Base-by-base conservation (phyloP, 352 stramenopile genomes). In the Globisporangium paroecandrum region DNA sequence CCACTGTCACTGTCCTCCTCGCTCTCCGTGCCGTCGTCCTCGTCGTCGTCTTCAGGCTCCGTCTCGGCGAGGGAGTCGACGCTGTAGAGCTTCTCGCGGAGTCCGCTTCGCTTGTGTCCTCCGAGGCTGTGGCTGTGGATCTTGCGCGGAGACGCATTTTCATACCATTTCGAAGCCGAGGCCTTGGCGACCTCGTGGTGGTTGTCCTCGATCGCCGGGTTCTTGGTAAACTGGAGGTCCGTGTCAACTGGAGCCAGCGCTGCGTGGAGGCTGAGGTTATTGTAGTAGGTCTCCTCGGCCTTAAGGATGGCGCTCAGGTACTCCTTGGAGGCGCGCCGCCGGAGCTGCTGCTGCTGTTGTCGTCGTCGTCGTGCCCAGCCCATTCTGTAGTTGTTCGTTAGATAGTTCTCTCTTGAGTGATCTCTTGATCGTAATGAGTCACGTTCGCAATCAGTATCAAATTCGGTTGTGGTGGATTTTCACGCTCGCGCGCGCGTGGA, bases 51-150 rank as follows among this genome's bases (percentile, higher is more conserved):
- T 46, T 66, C 56, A 12, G 64, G 59, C 34, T 67, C 76, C 7
- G 76, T 85, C 41, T 83, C 77, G 3, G 78, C 68, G 54, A 81
- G 60, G 34, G 66, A 71, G 59, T 71, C 66, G 51, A 71, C 66
- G 51, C 66, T 71, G 60, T 71, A 71, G 51, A 71, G 62, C 41
- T 82, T 77, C 41, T 78, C 72, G 3, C 66, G 82, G 29, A 67
- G 62, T 29, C 67, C 64, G n/a, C 56, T 10, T 24, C 22, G 20
- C 27, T 10, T 47, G 22, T 13, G 36, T 9, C 56, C 43, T 9
- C 56, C 43, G 7, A 22, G 43, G 43, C 5, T 51, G 43, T 51
- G 43, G 18, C 18, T n/a, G 43, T 51, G 43, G 43, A 20, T 51
- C 43, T 69, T 69, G n/a, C 4, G 64, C 29, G 55, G 64, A 32